These are phyloP conservation scores for Monascus purpureus DNA, from an alignment of 495 filamentous ascomycete species.

Conservation along the genomic window DNA sequence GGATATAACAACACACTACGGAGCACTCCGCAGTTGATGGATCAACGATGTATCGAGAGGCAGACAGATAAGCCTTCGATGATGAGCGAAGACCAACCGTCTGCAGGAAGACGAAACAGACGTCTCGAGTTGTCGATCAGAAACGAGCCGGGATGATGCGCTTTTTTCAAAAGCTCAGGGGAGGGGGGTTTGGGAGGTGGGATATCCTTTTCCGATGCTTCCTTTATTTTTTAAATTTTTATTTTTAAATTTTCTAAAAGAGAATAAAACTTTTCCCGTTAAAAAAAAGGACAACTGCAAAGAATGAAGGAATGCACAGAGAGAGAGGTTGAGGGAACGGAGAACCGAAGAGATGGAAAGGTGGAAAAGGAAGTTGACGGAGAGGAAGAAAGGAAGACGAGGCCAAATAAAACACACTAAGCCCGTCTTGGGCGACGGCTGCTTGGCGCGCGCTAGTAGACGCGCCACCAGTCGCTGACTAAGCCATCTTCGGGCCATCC, in stretches of 20 bases:
- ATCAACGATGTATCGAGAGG: neutral
- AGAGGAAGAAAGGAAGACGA: constrained; percentile 19
- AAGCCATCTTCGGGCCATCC: too few species aligned
- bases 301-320: constrained; percentile 18
- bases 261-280: constrained; percentile 3
- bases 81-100: neutral
- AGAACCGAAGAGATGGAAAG: constrained; percentile 9
- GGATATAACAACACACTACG: neutral
- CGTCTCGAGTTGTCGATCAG: neutral
- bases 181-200: neutral
- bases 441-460: too few species aligned
- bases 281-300: constrained; percentile 6
- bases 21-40: neutral
- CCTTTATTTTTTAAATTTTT: constrained; percentile 10
- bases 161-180: neutral
- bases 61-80: too few species aligned
- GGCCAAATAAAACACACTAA: constrained; percentile 8
- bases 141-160: neutral
- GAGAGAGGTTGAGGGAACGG: constrained; percentile 17
- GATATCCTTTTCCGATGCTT: neutral
- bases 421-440: too few species aligned
- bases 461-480: too few species aligned
- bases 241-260: too few species aligned
- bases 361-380: constrained; percentile 17
- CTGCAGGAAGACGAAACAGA: neutral